Evolutionary conservation across 257 asterid species (phyloP).

Genomic region (Solanum commersonii): DNA sequence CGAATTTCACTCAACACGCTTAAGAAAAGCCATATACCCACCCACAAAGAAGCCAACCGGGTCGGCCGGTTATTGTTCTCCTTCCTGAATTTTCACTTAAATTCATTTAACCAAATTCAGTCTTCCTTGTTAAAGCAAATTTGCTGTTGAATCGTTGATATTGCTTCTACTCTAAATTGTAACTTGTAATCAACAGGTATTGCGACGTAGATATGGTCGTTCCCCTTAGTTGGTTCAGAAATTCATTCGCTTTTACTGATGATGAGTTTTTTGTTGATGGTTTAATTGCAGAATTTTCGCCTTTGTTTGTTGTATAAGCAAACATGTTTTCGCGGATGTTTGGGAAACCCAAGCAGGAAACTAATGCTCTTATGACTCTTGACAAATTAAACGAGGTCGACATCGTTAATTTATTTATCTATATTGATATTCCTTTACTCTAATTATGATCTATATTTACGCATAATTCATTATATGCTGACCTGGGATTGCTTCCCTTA

Average conservation of each 20-base stretch:
- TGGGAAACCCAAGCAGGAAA: constrained; percentile 6
- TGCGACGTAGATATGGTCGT: neutral
- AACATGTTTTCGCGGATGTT: constrained; percentile 6
- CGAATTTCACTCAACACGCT: neutral
- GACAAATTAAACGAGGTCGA: constrained; percentile 9
- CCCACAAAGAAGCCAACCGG: neutral
- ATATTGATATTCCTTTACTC: neutral
- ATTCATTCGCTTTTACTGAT: neutral
- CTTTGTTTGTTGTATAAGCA: neutral
- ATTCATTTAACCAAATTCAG: neutral
- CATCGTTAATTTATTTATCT: neutral
- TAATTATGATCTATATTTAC: neutral
- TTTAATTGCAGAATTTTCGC: neutral
- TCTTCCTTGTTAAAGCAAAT: neutral
- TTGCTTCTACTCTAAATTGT: neutral
- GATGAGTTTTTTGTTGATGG: neutral
- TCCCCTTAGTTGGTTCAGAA: neutral
- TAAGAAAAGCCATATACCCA: neutral
- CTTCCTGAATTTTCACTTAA: neutral
- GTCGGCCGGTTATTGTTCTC: neutral
- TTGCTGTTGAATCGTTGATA: neutral
- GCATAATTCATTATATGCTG: neutral
- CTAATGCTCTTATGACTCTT: constrained; percentile 9
- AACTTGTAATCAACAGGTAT: neutral
- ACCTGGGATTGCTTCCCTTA: neutral